Base-by-base conservation (phyloP, 1,284 basidiomycete species). In the Ustilago lituana region DNA sequence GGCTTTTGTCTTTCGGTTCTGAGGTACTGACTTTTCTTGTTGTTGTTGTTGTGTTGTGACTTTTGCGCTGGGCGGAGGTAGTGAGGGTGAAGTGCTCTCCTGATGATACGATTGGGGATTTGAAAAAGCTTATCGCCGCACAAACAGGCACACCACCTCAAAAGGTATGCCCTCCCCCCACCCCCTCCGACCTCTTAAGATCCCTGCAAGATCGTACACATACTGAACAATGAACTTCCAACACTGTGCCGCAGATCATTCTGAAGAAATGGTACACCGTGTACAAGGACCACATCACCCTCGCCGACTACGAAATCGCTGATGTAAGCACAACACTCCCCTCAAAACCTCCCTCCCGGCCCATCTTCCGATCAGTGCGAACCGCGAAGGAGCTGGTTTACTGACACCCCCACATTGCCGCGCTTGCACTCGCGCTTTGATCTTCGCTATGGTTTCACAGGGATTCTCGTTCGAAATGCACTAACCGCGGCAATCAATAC, bases 81-180 rank as follows among this genome's bases (percentile, higher is more conserved):
- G 79, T 81, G 9, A 60, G 78, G 11, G 79, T 81, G 39, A 81
- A 81, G 50, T 79, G 77, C 57, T 71, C 56, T 76, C 89, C 93
- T 5, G 90, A 97, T 14, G 95, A 98, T 82, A 98, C 95, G 0
- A 92, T 98, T 23, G 94, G 94, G 27, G 94, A 97, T 82, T 85
- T 98, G 61, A 98, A 98, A 86, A 91, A 91, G 83, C 89, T 98
- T 58, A 97, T 98, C 72, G 94, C 91, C 2, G 94, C 94, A 3
- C 95, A 98, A 84, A 98, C 89, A 0, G 96, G 95, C 43, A 98
- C 94, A 3, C 89, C 92, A 15, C 78, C 83, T 2, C 73, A 82
- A 43, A 83, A 83, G 65, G 84, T 84, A 48, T 45, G 78, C 56
- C 2, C 23, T n/a, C 40, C 22, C 35, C 5, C 19, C 8, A 17